Base-by-base conservation (phyloP, 345 rosid genomes). In the Salix brachista region DNA sequence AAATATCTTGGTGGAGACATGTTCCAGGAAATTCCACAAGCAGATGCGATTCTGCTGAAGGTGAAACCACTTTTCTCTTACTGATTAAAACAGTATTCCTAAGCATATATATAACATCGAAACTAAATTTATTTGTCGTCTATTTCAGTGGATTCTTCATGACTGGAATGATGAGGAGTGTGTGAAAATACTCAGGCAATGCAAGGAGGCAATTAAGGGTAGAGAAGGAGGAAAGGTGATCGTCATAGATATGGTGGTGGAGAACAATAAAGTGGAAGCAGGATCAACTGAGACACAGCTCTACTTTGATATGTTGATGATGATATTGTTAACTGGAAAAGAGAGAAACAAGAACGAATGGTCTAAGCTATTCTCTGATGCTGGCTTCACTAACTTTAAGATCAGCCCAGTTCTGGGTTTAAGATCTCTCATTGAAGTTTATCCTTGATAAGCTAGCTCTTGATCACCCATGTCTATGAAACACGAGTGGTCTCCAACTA, bases 241-340 rank as follows among this genome's bases (percentile, higher is more conserved):
- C 0, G 66, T 75, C 21, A 65, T 75, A 32, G 78, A 75, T 19
- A 75, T 66, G 37, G 30, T 66, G 28, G 13, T 65, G 13, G 61
- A 21, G 7, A n/a, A 56, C 18, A 8, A 44, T 8, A 30, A 61
- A 4, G 58, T 28, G 0, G 66, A 69, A 2, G 41, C 75, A 2
- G 14, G 56, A 10, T 66, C 8, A 19, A 72, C 3, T 28, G 78
- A 78, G 69, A 78, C 82, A 2, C 73, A 78, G 0, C 82, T 80
- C 66, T 78, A 56, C 46, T 78, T 39, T 21, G 86, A 84, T 70
- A 72, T 72, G 75, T 3, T 71, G 73, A 74, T 81, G 80, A 80
- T 84, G 86, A 30, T 18, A 3, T 2, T 69, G 26, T 7, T 6
- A 21, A n/a, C 50, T 0, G 80, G 82, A 1, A 48, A 65, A 58